Evolutionary conservation across 768 basidiomycete genomes (phyloP).

Genomic region (Boletus eberwhitei): DNA sequence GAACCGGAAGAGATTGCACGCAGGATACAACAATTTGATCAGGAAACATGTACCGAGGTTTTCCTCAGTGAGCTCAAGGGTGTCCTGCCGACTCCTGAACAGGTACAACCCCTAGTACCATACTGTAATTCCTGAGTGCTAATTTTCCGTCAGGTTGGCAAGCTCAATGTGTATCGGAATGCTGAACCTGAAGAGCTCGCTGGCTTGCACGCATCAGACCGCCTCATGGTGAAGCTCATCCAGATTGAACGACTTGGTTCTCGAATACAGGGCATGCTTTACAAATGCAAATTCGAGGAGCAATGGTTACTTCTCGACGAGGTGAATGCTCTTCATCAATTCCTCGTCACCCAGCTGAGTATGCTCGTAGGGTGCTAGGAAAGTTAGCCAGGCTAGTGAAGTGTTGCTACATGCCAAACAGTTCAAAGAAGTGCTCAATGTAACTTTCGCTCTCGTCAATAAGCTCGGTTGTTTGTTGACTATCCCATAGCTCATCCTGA

Average conservation of each 20-base stretch:
- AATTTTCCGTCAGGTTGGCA: constrained; percentile 59
- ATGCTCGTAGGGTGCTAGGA: constrained; percentile 63
- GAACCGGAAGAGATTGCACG: constrained; percentile 84
- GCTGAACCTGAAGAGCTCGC: constrained; percentile 84
- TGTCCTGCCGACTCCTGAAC: constrained; percentile 88
- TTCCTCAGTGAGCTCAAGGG: constrained; percentile 89
- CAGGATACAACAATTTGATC: constrained; percentile 84
- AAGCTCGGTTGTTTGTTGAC: constrained; percentile 1
- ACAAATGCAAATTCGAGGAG: constrained; percentile 85
- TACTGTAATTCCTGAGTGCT: not conserved
- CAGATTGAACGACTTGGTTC: constrained; percentile 87
- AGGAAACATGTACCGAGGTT: constrained; percentile 78
- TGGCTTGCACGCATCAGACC: constrained; percentile 88
- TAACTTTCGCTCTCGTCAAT: constrained; percentile 33
- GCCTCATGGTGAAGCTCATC: constrained; percentile 95
- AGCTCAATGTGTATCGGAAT: constrained; percentile 85
- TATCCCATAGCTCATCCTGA: constrained; percentile 68
- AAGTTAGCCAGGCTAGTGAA: constrained; percentile 77
- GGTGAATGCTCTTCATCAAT: constrained; percentile 37
- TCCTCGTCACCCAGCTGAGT: constrained; percentile 3
- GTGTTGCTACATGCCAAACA: constrained; percentile 75
- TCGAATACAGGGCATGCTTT: constrained; percentile 94
- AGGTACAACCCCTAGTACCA: constrained; percentile 42
- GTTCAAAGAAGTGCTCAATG: constrained; percentile 89
- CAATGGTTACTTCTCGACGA: constrained; percentile 79